Percentiles rank a stretch among this genome's conserved stretches.
These are phyloP conservation scores for Boletus insuetus DNA, from an alignment of 768 basidiomycete genomes.

Conservation along the genomic window DNA sequence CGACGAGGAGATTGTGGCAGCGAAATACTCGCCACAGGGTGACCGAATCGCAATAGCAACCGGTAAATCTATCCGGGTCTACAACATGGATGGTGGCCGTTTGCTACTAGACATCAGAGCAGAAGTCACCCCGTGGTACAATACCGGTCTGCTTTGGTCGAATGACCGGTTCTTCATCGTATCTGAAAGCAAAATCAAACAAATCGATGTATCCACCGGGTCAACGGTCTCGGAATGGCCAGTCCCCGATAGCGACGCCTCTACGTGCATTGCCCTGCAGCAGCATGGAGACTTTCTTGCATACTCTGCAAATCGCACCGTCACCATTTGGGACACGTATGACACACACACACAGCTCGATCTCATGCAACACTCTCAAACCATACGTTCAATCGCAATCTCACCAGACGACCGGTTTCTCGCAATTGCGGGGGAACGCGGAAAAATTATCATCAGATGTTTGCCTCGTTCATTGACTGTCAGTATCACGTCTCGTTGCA, in stretches of 20 bases:
- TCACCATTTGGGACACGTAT: conserved; percentile 3
- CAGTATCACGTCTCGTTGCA: not conserved
- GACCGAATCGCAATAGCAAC: not conserved
- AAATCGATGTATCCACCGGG: not conserved
- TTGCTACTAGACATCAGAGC: not conserved
- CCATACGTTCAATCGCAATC: not conserved
- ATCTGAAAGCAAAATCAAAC: not conserved
- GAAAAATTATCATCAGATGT: not conserved
- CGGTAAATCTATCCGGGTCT: not conserved
- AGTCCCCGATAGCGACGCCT: not conserved
- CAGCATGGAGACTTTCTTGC: not conserved
- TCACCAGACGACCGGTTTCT: conserved; percentile 1
- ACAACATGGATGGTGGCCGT: not conserved
- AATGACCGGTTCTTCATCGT: not conserved
- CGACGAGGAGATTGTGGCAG: not conserved
- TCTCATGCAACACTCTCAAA: not conserved
- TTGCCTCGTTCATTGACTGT: not conserved
- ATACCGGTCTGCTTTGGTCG: conserved; percentile 7
- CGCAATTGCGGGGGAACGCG: not conserved
- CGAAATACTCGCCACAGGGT: not conserved
- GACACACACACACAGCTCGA: not conserved
- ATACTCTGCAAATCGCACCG: not conserved
- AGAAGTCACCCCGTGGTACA: conserved; percentile 1
- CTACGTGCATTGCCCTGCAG: not conserved
- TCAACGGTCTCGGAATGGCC: not conserved